Evolutionary conservation across 768 basidiomycete genomes (phyloP).

Genomic region (Leccinum barrowsii): DNA sequence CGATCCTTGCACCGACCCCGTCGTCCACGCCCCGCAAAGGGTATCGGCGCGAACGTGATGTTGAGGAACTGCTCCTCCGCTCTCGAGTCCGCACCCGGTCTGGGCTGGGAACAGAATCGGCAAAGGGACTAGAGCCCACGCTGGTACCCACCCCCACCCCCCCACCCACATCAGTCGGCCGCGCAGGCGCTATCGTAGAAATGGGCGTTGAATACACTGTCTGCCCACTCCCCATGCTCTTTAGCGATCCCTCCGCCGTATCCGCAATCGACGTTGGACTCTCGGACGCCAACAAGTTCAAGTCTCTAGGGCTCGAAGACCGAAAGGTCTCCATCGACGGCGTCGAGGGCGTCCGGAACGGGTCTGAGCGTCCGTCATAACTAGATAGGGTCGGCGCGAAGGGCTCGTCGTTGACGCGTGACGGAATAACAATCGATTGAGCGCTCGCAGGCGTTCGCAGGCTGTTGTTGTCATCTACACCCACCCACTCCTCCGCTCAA

Average conservation of each 20-base stretch:
- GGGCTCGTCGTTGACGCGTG: constrained; percentile 29
- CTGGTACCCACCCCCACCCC: not conserved
- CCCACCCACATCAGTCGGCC: not conserved
- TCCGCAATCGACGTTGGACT: too few species aligned
- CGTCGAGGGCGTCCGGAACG: constrained; percentile 29
- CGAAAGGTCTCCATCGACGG: constrained; percentile 27
- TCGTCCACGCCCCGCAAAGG: constrained; percentile 48
- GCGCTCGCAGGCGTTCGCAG: constrained; percentile 22
- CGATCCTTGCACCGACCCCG: not conserved
- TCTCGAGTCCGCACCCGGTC: constrained; percentile 14
- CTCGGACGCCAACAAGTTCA: constrained; percentile 5
- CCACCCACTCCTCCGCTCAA: constrained; percentile 2
- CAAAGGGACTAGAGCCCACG: not conserved
- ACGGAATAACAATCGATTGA: constrained; percentile 25
- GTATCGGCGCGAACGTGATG: constrained; percentile 47
- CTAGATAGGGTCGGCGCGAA: constrained; percentile 24
- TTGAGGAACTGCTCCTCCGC: constrained; percentile 35
- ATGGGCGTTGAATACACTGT: constrained; percentile 14
- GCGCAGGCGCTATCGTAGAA: not conserved
- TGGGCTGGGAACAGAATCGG: not conserved
- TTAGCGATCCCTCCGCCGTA: too few species aligned
- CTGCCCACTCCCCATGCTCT: constrained; percentile 15
- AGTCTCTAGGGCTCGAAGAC: constrained; percentile 11
- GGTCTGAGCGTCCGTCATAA: constrained; percentile 16
- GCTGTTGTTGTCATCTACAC: not conserved